A percentile compares a stretch with the other conserved stretches of the same genome.
phyloP scores from a whole-genome alignment of 768 basidiomycete genomes.

The Pisolithus tinctorius region DNA sequence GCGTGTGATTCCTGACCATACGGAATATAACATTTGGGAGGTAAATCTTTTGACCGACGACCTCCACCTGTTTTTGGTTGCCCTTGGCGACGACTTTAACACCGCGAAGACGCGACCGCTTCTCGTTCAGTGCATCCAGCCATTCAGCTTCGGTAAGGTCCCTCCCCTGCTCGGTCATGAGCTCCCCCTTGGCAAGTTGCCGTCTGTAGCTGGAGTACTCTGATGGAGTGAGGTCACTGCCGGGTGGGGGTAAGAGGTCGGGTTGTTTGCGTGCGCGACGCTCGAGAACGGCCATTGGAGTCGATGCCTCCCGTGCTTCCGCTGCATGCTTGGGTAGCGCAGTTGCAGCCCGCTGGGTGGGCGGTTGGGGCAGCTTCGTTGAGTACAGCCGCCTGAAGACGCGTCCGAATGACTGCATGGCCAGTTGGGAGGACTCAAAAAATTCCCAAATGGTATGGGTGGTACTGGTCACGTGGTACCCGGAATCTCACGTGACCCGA shows the following conservation, averaged over 20 bases:
- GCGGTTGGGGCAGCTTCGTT: slow-evolving; percentile 22
- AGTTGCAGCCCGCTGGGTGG: slow-evolving; percentile 48
- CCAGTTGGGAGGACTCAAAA: background rate
- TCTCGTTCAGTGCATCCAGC: slow-evolving; percentile 48
- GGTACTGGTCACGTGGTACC: background rate
- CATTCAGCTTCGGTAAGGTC: slow-evolving; percentile 49
- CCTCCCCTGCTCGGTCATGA: slow-evolving; percentile 31
- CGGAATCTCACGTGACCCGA: too few relatives aligned
- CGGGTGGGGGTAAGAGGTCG: slow-evolving; percentile 28
- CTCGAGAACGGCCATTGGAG: slow-evolving; percentile 66
- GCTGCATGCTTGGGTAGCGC: slow-evolving; percentile 43
- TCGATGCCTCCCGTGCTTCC: slow-evolving; percentile 57
- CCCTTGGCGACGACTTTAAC: slow-evolving; percentile 34
- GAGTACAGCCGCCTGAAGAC: slow-evolving; percentile 36
- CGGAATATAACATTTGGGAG: slow-evolving; percentile 83
- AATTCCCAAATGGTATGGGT: too few relatives aligned
- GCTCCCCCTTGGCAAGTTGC: slow-evolving; percentile 44
- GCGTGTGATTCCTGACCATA: slow-evolving; percentile 79
- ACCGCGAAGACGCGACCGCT: slow-evolving; percentile 65
- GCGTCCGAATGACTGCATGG: slow-evolving; percentile 27
- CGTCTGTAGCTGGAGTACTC: slow-evolving; percentile 59
- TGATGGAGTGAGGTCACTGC: slow-evolving; percentile 56
- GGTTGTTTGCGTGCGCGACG: slow-evolving; percentile 52
- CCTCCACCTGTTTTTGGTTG: slow-evolving; percentile 39
- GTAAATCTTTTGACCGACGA: slow-evolving; percentile 80